Evolutionary conservation across 176 grass and related monocot species (phyloP).

Genomic region (Hsuehochloa calcarea): DNA sequence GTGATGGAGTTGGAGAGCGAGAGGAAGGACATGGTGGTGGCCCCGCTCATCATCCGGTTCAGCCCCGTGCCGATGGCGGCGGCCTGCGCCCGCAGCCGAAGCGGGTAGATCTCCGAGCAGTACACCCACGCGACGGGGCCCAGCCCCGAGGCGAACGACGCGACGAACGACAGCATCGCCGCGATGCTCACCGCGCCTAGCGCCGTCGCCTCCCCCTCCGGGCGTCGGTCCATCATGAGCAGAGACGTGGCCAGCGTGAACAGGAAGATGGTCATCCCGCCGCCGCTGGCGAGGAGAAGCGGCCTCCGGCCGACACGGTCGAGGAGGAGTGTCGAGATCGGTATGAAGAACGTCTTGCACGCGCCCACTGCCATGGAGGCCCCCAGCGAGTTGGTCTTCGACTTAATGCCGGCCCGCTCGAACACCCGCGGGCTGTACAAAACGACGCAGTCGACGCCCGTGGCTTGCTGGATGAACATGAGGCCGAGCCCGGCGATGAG

Average conservation of each 20-base stretch:
- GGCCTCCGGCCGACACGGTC: slow-evolving; percentile 80
- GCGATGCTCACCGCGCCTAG: slow-evolving; percentile 62
- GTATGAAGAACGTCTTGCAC: slow-evolving; percentile 69
- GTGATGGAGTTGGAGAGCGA: slow-evolving; percentile 70
- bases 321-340: slow-evolving; percentile 70
- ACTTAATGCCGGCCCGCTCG: slow-evolving; percentile 56
- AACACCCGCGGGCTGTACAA: slow-evolving; percentile 87
- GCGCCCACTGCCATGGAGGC: slow-evolving; percentile 71
- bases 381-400: slow-evolving; percentile 55
- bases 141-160: slow-evolving; percentile 68
- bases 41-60: slow-evolving; percentile 76
- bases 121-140: slow-evolving; percentile 88
- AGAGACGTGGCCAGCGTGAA: slow-evolving; percentile 53
- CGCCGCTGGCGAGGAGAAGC: slow-evolving; percentile 72
- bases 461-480: slow-evolving; percentile 92
- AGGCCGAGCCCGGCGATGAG: slow-evolving; percentile 64
- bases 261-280: slow-evolving; percentile 78
- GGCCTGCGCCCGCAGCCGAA: slow-evolving; percentile 72
- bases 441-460: slow-evolving; percentile 85
- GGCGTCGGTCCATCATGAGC: slow-evolving; percentile 41
- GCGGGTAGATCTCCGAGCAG: slow-evolving; percentile 88
- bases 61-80: slow-evolving; percentile 71
- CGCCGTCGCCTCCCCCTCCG: slow-evolving; percentile 41
- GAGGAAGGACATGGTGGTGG: slow-evolving; percentile 85
- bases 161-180: slow-evolving; percentile 64